phyloP scores from a whole-genome alignment of 1,284 basidiomycete genomes.

The Leccinum pallidistipes region DNA sequence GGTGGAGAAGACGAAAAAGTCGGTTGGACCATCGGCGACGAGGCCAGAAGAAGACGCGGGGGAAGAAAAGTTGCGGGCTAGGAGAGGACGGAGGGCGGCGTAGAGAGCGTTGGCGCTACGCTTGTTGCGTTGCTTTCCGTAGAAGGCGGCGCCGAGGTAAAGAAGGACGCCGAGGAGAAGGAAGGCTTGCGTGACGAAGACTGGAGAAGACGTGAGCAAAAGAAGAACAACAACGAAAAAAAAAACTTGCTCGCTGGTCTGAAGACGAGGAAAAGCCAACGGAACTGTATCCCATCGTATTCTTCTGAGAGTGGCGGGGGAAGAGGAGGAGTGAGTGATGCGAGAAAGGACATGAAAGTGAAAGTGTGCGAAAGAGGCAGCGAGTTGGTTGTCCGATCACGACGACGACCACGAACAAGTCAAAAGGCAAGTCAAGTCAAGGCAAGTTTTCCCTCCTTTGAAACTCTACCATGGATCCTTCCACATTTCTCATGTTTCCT shows the following conservation, averaged over 20 bases:
- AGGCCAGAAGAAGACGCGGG: slow-evolving; percentile 53
- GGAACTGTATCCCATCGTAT: slow-evolving; percentile 65
- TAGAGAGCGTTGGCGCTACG: slow-evolving; percentile 62
- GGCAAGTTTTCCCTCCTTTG: neutral
- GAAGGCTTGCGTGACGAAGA: slow-evolving; percentile 66
- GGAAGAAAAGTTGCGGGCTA: slow-evolving; percentile 67
- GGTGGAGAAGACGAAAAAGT: slow-evolving; percentile 84
- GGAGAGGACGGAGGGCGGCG: slow-evolving; percentile 52
- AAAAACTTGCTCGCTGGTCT: slow-evolving; percentile 63
- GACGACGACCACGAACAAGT: slow-evolving; percentile 11
- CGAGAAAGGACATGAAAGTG: slow-evolving; percentile 32
- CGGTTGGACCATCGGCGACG: slow-evolving; percentile 67
- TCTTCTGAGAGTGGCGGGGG: slow-evolving; percentile 49
- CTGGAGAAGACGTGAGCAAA: slow-evolving; percentile 30
- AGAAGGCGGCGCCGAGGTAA: slow-evolving; percentile 53
- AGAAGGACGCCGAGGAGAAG: slow-evolving; percentile 54
- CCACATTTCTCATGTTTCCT: slow-evolving; percentile 24
- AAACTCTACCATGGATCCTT: slow-evolving; percentile 28
- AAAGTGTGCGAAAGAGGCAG: neutral
- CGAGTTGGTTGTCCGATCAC: slow-evolving; percentile 9
- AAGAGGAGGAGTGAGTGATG: slow-evolving; percentile 46
- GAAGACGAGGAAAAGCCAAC: slow-evolving; percentile 77
- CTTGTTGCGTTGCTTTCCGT: slow-evolving; percentile 56
- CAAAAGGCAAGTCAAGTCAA: slow-evolving; percentile 1
- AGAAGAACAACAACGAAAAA: fast-evolving